Evolutionary conservation across 371 early-diverging fungal species (phyloP).

Genomic region (Apophysomyces trapeziformis): DNA sequence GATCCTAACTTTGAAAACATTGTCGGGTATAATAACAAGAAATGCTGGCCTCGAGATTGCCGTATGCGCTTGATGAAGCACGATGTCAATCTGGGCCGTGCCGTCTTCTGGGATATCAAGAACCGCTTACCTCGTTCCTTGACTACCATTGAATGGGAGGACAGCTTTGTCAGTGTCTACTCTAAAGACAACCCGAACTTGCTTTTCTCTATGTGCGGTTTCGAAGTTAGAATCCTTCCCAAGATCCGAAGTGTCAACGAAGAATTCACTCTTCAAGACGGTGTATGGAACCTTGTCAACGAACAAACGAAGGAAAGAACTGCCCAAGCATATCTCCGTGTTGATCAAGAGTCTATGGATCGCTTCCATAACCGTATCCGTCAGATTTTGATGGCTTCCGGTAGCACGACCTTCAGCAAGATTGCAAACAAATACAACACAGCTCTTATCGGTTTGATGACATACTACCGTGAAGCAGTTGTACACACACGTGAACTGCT

Average conservation of each 20-base stretch:
- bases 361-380: slow-evolving; percentile 95
- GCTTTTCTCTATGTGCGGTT: slow-evolving; percentile 89
- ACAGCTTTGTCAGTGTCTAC: slow-evolving; percentile 95
- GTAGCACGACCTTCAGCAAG: slow-evolving; percentile 97
- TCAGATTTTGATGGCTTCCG: slow-evolving; percentile 97
- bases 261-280: slow-evolving; percentile 92
- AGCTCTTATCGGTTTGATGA: slow-evolving; percentile 95
- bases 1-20: slow-evolving; percentile 99
- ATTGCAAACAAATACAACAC: slow-evolving; percentile 98
- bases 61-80: slow-evolving; percentile 99
- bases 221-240: slow-evolving; percentile 91
- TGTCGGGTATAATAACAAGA: slow-evolving; percentile 96
- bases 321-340: slow-evolving; percentile 94
- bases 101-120: slow-evolving; percentile 98
- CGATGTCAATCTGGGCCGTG: slow-evolving; percentile 83
- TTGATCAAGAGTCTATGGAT: slow-evolving; percentile 92
- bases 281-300: slow-evolving; percentile 97
- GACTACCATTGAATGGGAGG: slow-evolving; percentile 98
- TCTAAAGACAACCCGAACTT: slow-evolving; percentile 96
- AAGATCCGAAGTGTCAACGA: slow-evolving; percentile 86
- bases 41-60: slow-evolving; percentile 98
- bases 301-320: slow-evolving; percentile 97
- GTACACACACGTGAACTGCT: slow-evolving; percentile 96
- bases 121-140: slow-evolving; percentile 96
- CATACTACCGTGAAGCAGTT: slow-evolving; percentile 98